phyloP scores from a whole-genome alignment of 441 rosid genomes.

The Pelargonium citronellum region DNA sequence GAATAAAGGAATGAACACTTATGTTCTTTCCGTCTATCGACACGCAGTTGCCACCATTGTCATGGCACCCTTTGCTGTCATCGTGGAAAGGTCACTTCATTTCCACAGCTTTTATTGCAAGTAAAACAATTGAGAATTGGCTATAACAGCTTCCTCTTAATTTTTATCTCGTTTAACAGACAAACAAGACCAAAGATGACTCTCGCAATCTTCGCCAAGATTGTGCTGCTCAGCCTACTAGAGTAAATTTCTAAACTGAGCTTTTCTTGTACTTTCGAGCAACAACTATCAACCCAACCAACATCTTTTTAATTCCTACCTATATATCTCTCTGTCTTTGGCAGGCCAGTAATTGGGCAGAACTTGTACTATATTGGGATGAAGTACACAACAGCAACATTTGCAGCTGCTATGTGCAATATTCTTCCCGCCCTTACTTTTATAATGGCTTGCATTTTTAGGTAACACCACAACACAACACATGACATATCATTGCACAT shows the following conservation, averaged over 20 bases:
- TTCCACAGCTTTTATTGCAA: too few relatives aligned
- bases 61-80: slow-evolving; percentile 60
- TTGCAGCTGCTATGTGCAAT: slow-evolving; percentile 75
- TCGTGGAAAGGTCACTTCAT: slow-evolving; percentile 50
- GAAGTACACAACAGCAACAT: slow-evolving; percentile 84
- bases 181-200: slow-evolving; percentile 85
- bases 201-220: slow-evolving; percentile 28
- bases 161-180: slow-evolving; percentile 29
- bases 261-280: neutral
- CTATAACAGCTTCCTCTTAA: too few relatives aligned
- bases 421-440: slow-evolving; percentile 81
- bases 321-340: neutral
- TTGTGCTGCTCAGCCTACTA: slow-evolving; percentile 31
- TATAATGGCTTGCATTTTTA: slow-evolving; percentile 61
- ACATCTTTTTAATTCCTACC: too few relatives aligned
- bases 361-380: slow-evolving; percentile 76
- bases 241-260: slow-evolving; percentile 21
- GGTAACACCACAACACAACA: slow-evolving; percentile 23
- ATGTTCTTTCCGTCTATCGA: slow-evolving; percentile 72
- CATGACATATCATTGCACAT: neutral
- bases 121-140: too few relatives aligned
- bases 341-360: slow-evolving; percentile 88
- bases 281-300: neutral
- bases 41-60: slow-evolving; percentile 75
- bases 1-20: slow-evolving; percentile 77